Evolutionary conservation across 495 filamentous ascomycete genomes (phyloP).

Genomic region (Penicillium egyptiacum): DNA sequence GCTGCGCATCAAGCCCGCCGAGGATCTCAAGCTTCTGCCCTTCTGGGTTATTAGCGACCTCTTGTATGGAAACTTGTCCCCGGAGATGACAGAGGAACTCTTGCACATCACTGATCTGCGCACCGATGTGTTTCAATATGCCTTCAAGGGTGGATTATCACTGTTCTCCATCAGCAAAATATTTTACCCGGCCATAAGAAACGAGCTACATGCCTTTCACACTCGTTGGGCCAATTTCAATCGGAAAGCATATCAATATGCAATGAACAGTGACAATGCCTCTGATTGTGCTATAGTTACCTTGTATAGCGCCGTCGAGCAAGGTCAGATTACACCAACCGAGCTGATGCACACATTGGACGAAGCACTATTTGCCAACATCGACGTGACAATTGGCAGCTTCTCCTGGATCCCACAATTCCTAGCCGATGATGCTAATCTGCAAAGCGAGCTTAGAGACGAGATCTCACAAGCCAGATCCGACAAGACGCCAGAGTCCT

Average conservation of each 20-base stretch:
- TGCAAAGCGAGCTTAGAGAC: slow-evolving; percentile 14
- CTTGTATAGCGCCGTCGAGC: background rate
- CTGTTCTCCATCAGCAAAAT: background rate
- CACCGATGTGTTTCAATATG: background rate
- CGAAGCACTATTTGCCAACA: slow-evolving; percentile 46
- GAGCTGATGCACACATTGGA: slow-evolving; percentile 43
- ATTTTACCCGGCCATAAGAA: background rate
- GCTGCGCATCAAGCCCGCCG: background rate
- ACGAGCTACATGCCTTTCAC: background rate
- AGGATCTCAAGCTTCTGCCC: background rate
- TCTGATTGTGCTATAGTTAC: background rate
- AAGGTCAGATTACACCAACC: background rate
- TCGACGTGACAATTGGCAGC: slow-evolving; percentile 43
- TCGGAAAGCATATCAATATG: background rate
- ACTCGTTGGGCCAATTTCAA: background rate
- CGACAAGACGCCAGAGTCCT: background rate
- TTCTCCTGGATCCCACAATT: slow-evolving; percentile 41
- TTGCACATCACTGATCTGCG: background rate
- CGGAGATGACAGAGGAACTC: background rate
- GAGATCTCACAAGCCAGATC: background rate
- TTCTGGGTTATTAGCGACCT: slow-evolving; percentile 1
- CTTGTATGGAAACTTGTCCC: background rate
- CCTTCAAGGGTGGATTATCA: background rate
- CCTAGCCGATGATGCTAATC: slow-evolving; percentile 30
- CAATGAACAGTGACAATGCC: background rate